Evolutionary conservation across 1,139 yeast genomes (phyloP).

Genomic region (Geotrichum candidum): DNA sequence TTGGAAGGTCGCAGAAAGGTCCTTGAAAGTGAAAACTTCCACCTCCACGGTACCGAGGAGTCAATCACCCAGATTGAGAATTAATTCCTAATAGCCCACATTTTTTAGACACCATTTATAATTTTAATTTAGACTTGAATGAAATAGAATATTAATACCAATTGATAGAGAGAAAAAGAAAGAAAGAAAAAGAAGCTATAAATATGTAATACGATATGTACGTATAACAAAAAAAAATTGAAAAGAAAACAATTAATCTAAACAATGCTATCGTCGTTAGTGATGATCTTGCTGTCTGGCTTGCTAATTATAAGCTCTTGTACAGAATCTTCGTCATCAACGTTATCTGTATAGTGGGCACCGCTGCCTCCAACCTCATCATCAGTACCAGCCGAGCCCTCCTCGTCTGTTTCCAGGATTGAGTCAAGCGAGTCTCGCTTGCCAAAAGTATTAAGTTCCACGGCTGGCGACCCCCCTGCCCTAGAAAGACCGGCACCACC

Average conservation of each 20-base stretch:
- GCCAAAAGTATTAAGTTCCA: not conserved
- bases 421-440: constrained; percentile 11
- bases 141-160: too few relatives aligned
- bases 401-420: constrained; percentile 6
- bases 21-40: not conserved
- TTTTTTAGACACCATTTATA: too few relatives aligned
- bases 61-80: not conserved
- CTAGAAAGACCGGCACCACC: not conserved
- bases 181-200: not conserved
- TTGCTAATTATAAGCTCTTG: constrained; percentile 4
- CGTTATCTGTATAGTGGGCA: not conserved
- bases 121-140: too few relatives aligned
- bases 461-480: not conserved
- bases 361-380: not conserved
- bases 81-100: not conserved
- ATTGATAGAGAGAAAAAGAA: too few relatives aligned
- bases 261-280: not conserved
- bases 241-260: not conserved
- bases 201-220: not conserved
- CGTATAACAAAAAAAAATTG: not conserved
- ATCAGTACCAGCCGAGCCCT: not conserved
- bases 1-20: not conserved
- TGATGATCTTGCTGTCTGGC: not conserved
- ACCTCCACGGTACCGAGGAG: not conserved
- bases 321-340: not conserved